Evolutionary conservation across 768 basidiomycete genomes (phyloP).

Genomic region (Megacollybia marginata): DNA sequence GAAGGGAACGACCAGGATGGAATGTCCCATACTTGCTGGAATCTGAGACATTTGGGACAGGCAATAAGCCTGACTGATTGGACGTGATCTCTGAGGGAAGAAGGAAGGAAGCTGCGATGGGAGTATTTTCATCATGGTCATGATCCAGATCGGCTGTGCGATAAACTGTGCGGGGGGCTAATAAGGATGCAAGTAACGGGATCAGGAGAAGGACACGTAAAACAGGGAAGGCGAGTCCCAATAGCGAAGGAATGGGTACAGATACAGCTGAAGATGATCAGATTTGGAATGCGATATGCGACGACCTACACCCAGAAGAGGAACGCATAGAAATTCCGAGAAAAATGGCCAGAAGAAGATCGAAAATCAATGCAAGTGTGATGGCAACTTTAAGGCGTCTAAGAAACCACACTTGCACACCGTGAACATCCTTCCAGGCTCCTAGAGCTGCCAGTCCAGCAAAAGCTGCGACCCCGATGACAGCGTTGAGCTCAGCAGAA

Average conservation of each 20-base stretch:
- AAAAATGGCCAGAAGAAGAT: conserved; percentile 52
- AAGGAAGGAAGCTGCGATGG: conserved; percentile 47
- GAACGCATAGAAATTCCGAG: conserved; percentile 33
- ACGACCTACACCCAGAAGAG: conserved; percentile 26
- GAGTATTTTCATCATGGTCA: conserved; percentile 28
- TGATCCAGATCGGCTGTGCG: conserved; percentile 38
- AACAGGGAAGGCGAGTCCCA: conserved; percentile 50
- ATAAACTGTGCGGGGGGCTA: conserved; percentile 61
- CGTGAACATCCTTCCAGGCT: conserved; percentile 71
- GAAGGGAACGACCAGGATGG: conserved; percentile 38
- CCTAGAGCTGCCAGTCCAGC: conserved; percentile 68
- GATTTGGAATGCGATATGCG: conserved; percentile 6
- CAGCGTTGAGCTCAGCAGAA: conserved; percentile 59
- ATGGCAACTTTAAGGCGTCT: conserved; percentile 51
- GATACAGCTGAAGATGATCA: conserved; percentile 3
- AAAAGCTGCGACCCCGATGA: conserved; percentile 65
- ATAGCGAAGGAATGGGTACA: conserved; percentile 14
- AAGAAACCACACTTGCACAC: conserved; percentile 60
- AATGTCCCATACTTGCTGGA: conserved; percentile 74
- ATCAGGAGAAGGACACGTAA: conserved; percentile 59
- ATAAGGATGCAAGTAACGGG: conserved; percentile 52
- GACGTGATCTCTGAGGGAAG: conserved; percentile 41
- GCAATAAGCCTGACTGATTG: conserved; percentile 43
- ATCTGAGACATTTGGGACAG: conserved; percentile 32
- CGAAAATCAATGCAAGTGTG: conserved; percentile 46